These are phyloP conservation scores for Aspergillus sp. DNA, from an alignment of 2,329 filamentous ascomycete species.

Conservation along the genomic window DNA sequence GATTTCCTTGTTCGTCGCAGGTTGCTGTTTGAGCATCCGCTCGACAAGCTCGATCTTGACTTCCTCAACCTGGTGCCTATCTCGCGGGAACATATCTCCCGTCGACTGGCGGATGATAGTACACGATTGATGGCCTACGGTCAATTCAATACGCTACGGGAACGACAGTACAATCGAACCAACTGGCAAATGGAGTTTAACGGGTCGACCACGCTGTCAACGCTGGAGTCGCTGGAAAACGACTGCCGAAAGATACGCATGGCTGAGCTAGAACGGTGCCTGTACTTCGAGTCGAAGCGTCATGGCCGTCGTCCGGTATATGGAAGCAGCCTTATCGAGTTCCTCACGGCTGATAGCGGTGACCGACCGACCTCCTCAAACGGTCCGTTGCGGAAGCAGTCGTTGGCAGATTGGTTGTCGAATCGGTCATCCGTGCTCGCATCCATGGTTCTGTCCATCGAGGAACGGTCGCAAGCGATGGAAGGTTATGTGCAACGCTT, in stretches of 20 bases:
- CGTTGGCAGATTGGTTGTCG: constrained; percentile 66
- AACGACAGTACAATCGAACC: constrained; percentile 54
- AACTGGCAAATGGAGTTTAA: constrained; percentile 54
- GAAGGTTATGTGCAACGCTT: constrained; percentile 77
- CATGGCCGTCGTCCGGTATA: constrained; percentile 75
- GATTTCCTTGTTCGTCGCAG: constrained; percentile 61
- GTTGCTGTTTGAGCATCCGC: constrained; percentile 54
- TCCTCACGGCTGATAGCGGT: constrained; percentile 58
- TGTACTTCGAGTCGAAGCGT: constrained; percentile 72
- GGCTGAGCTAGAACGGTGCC: constrained; percentile 70
- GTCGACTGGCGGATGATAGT: constrained; percentile 43
- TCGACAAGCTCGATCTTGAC: constrained; percentile 59
- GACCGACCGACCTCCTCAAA: constrained; percentile 53
- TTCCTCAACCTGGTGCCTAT: constrained; percentile 74
- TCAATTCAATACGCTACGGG: constrained; percentile 60
- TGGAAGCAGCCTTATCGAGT: constrained; percentile 67
- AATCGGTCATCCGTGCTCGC: constrained; percentile 51
- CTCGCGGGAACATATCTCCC: constrained; percentile 58
- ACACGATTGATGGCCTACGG: constrained; percentile 62
- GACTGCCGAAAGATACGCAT: constrained; percentile 60
- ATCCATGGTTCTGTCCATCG: constrained; percentile 62
- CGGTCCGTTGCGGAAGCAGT: constrained; percentile 52
- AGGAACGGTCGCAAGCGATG: constrained; percentile 62
- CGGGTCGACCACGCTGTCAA: constrained; percentile 59
- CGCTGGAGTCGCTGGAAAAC: constrained; percentile 65